phyloP scores from a whole-genome alignment of 1,139 yeast species.

The Nadsonia commutata region DNA sequence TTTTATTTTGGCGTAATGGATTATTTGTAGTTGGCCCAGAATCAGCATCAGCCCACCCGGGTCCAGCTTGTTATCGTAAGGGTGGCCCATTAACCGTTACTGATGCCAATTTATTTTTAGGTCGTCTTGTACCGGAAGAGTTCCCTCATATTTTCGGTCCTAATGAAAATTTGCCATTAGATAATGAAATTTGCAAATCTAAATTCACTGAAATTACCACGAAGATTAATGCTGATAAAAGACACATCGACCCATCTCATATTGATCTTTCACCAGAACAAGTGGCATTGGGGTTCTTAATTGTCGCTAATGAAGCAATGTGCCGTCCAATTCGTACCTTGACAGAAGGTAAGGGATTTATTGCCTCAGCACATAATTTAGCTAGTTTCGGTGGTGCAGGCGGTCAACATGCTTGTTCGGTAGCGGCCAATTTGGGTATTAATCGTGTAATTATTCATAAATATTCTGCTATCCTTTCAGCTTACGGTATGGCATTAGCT shows the following conservation, averaged over 20 bases:
- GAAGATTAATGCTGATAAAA: constrained; percentile 28
- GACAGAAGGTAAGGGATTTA: constrained; percentile 37
- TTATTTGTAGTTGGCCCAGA: constrained; percentile 42
- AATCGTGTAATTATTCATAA: constrained; percentile 30
- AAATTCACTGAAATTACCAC: constrained; percentile 30
- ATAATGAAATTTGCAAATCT: constrained; percentile 25
- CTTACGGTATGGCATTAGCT: constrained; percentile 39
- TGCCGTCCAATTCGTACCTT: constrained; percentile 35
- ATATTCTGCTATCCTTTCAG: constrained; percentile 36
- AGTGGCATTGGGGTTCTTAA: constrained; percentile 36
- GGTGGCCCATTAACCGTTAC: constrained; percentile 44
- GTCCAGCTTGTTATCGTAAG: constrained; percentile 44
- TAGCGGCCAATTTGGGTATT: constrained; percentile 32
- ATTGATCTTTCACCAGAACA: constrained; percentile 26
- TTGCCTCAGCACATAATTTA: constrained; percentile 28
- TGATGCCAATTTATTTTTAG: constrained; percentile 38
- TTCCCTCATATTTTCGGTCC: constrained; percentile 44
- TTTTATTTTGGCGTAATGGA: constrained; percentile 35
- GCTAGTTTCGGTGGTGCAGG: constrained; percentile 45
- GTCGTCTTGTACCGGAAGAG: constrained; percentile 34
- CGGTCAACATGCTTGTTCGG: constrained; percentile 37
- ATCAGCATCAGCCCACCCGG: constrained; percentile 43
- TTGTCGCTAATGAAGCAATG: constrained; percentile 39
- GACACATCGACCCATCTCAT: constrained; percentile 5
- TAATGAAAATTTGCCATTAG: constrained; percentile 33